Base-by-base conservation (phyloP, 192 early-diverging fungal species). In the Cladochytrium replicatum region DNA sequence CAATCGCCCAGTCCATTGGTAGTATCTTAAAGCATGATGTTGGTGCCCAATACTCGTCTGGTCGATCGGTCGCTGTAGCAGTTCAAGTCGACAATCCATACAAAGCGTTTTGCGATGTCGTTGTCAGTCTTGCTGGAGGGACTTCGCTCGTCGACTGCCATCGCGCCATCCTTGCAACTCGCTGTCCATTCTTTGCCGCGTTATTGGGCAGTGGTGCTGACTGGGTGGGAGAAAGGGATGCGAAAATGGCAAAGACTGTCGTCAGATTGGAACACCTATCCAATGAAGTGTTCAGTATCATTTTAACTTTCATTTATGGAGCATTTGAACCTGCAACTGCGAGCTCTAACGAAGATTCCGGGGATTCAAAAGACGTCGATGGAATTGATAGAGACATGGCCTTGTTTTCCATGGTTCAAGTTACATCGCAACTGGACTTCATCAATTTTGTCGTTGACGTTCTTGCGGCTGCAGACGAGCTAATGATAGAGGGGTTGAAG, bases 171-270 rank as follows among this genome's bases (percentile, higher is more conserved):
- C 49, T 69, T 1, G 26, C 55, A 11, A 73, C 76, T 11, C 61
- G 83, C 15, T 80, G 71, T 38, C 66, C 73, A 5, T 87, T 82
- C 54, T 87, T 87, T 57, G 55, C 64, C 25, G 72, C 74, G n/a
- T 60, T 85, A 57, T 62, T 84, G 24, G 61, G 56, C 13, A 52
- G 57, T 3, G 62, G 56, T 19, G 46, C 67, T 3, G 52, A 60
- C 17, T 86, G 84, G 84, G 49, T 60, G 9, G 52, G 66, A 6
- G 31, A 34, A 17, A 57, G 48, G 43, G 37, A 52, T 1, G 0
- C 22, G 6, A 32, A 26, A 4, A 22, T 23, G 30, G 42, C 21
- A 5, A 32, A 58, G 22, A 61, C 69, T 1, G 44, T 64, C 24
- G 61, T 84, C 3, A 54, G 75, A 24, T 48, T 87, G 55, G 46